These are phyloP conservation scores for Mentha longifolia DNA, from an alignment of 257 asterid species.

Conservation along the genomic window DNA sequence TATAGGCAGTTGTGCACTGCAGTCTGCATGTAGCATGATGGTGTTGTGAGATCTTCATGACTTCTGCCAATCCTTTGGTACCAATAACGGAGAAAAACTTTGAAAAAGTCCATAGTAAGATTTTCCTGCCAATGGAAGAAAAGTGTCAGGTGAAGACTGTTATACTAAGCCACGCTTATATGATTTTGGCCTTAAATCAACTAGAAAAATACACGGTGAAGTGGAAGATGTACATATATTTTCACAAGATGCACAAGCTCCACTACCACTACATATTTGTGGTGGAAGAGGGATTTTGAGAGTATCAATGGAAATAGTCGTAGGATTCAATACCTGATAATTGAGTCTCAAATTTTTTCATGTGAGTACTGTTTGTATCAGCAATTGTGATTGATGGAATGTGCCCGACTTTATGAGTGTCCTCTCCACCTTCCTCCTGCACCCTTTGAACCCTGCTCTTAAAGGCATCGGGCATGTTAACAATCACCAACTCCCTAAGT, in stretches of 20 bases:
- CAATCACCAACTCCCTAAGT: slow-evolving; percentile 47
- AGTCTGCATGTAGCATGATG: not conserved
- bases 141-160: slow-evolving; percentile 9
- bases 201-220: too few relatives aligned
- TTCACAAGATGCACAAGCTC: too few relatives aligned
- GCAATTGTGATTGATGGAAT: slow-evolving; percentile 40
- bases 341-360: slow-evolving; percentile 32
- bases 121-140: slow-evolving; percentile 38
- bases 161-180: not conserved
- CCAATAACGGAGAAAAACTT: slow-evolving; percentile 44
- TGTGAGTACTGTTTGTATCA: slow-evolving; percentile 27
- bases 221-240: too few relatives aligned
- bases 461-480: slow-evolving; percentile 53
- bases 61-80: slow-evolving; percentile 54
- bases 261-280: too few relatives aligned
- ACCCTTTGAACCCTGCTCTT: slow-evolving; percentile 44
- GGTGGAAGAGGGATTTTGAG: too few relatives aligned
- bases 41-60: slow-evolving; percentile 19
- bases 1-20: not conserved
- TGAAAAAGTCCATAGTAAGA: slow-evolving; percentile 43
- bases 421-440: slow-evolving; percentile 44
- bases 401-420: slow-evolving; percentile 41
- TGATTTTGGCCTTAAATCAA: not conserved
- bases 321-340: slow-evolving; percentile 33
- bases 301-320: not conserved